Conservation (phyloP, 257 asterid species). For the Gardenia jasminoides region DNA sequence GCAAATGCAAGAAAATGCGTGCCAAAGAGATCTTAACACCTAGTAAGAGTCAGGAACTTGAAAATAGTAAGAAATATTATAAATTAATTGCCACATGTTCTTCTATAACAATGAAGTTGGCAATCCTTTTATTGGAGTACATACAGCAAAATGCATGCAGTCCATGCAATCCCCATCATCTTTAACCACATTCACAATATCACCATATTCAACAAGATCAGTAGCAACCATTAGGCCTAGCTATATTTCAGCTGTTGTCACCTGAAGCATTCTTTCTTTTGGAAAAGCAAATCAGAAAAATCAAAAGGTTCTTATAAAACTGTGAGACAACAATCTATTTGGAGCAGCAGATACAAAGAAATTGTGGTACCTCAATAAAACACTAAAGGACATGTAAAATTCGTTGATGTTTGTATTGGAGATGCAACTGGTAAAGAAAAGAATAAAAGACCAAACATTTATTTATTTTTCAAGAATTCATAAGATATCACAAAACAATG, state of each 20-base stretch:
- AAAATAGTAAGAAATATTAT: neutral
- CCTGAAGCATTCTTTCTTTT: neutral
- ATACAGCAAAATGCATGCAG: neutral
- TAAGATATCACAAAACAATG: neutral
- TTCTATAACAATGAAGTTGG: neutral
- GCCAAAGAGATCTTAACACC: neutral
- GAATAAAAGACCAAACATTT: neutral
- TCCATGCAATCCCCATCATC: neutral
- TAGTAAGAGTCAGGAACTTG: neutral
- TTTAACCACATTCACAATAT: neutral
- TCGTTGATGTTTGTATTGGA: neutral
- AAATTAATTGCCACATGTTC: neutral
- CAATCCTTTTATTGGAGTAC: neutral
- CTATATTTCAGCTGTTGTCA: too few species aligned
- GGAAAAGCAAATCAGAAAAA: neutral
- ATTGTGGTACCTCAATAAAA: neutral
- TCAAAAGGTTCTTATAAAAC: neutral
- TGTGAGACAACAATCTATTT: neutral
- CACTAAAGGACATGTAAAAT: neutral
- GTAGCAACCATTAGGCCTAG: neutral
- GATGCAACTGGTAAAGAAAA: neutral
- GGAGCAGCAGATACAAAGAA: neutral
- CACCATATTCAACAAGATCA: neutral
- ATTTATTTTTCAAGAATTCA: neutral
- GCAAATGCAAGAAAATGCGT: too few species aligned